phyloP scores from a whole-genome alignment of 2,329 filamentous ascomycete species.

The Plenodomus tracheiphilus region DNA sequence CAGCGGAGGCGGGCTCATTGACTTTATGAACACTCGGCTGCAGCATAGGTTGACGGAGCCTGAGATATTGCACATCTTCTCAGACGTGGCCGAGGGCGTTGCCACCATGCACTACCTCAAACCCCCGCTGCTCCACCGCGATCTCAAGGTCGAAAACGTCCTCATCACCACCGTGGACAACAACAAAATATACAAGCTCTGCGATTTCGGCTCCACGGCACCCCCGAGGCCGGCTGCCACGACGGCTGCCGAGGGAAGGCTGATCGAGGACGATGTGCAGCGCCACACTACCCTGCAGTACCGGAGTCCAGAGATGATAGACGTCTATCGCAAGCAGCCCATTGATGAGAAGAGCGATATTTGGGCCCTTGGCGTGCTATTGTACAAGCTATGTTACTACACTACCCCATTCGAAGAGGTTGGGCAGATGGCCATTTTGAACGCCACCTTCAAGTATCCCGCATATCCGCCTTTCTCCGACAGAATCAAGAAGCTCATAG shows the following conservation, averaged over 20 bases:
- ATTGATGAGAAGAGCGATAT: constrained; percentile 99
- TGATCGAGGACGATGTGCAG: constrained; percentile 96
- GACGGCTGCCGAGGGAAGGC: constrained; percentile 82
- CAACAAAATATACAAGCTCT: constrained; percentile 87
- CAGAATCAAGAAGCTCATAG: constrained; percentile 84
- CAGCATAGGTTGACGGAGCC: constrained; percentile 97
- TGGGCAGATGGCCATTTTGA: constrained; percentile 94
- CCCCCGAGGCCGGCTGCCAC: constrained; percentile 81
- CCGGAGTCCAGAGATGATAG: constrained; percentile 96
- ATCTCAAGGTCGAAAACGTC: constrained; percentile 97
- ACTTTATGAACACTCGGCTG: constrained; percentile 98
- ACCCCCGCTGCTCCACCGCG: constrained; percentile 86
- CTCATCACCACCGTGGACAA: constrained; percentile 73
- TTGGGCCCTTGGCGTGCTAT: constrained; percentile 90
- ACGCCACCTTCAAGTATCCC: constrained; percentile 92
- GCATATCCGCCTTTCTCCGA: constrained; percentile 88
- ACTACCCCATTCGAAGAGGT: constrained; percentile 98
- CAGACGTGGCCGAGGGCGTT: constrained; percentile 92
- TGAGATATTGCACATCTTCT: constrained; percentile 96
- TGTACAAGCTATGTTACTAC: constrained; percentile 99
- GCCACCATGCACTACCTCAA: constrained; percentile 99
- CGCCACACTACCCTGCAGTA: constrained; percentile 97
- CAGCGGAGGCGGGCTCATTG: constrained; percentile 90
- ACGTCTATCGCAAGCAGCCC: constrained; percentile 93
- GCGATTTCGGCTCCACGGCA: constrained; percentile 94